These are phyloP conservation scores for Blastocrithidia nonstop DNA, from an alignment of 208 protist species.

Conservation along the genomic window DNA sequence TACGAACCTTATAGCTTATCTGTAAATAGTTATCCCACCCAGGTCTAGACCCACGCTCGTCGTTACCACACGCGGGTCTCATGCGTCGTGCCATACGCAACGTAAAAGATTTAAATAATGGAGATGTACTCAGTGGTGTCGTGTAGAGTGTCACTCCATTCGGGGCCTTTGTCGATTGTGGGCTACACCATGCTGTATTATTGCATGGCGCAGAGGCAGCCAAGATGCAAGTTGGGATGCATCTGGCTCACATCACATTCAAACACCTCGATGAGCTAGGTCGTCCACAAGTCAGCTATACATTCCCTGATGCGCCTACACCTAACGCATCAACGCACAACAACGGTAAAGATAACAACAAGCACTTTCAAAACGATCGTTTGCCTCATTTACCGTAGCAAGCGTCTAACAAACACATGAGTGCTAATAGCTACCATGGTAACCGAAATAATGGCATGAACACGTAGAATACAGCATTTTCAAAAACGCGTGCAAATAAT, in stretches of 20 bases:
- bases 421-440: too few relatives aligned
- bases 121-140: slow-evolving; percentile 37
- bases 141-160: slow-evolving; percentile 69
- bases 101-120: slow-evolving; percentile 18
- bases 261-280: slow-evolving; percentile 31
- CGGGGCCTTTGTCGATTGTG: slow-evolving; percentile 74
- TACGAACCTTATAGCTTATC: slow-evolving; percentile 46
- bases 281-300: slow-evolving; percentile 15
- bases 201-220: slow-evolving; percentile 15
- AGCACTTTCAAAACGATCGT: too few relatives aligned
- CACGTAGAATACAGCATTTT: too few relatives aligned
- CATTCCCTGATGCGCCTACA: too few relatives aligned
- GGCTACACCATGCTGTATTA: slow-evolving; percentile 56
- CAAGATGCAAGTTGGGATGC: slow-evolving; percentile 31
- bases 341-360: too few relatives aligned
- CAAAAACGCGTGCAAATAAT: too few relatives aligned
- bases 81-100: slow-evolving; percentile 31
- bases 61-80: slow-evolving; percentile 51
- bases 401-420: too few relatives aligned
- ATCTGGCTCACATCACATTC: slow-evolving; percentile 27
- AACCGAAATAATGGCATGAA: too few relatives aligned
- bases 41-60: slow-evolving; percentile 49
- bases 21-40: slow-evolving; percentile 35
- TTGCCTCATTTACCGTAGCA: too few relatives aligned
- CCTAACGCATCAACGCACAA: too few relatives aligned